These are phyloP conservation scores for Phytophthora aleatoria DNA, from an alignment of 352 stramenopile genomes.

Conservation along the genomic window DNA sequence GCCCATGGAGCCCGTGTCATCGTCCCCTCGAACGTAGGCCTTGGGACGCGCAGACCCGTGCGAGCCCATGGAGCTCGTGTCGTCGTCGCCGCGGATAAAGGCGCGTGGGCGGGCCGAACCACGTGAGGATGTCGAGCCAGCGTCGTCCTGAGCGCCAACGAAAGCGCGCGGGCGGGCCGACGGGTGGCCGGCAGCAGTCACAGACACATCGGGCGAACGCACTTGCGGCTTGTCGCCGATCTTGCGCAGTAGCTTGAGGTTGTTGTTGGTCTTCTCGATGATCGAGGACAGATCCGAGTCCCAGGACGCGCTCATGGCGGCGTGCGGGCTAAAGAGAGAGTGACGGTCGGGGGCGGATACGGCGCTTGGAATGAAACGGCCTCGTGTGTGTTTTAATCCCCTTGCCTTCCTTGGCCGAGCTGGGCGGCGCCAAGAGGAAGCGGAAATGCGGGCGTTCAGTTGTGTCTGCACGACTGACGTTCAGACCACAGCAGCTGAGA, in stretches of 20 bases:
- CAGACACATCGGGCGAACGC: constrained; percentile 45
- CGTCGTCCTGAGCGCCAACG: constrained; percentile 38
- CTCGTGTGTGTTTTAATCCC: constrained; percentile 2
- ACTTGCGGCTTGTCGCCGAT: constrained; percentile 78
- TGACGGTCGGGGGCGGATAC: constrained; percentile 4
- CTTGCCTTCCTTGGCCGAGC: constrained; percentile 1
- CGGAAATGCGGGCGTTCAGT: constrained; percentile 25
- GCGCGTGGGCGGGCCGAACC: constrained; percentile 30
- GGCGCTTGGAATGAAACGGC: constrained; percentile 16
- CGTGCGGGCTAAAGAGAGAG: constrained; percentile 3
- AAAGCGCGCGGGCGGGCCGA: constrained; percentile 29
- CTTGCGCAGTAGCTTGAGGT: constrained; percentile 81
- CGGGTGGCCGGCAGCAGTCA: constrained; percentile 22
- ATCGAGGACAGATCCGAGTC: constrained; percentile 85
- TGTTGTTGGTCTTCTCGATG: constrained; percentile 90
- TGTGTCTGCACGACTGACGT: constrained; percentile 14
- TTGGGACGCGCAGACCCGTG: constrained; percentile 25
- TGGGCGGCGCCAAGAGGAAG: constrained; percentile 4
- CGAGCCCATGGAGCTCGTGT: constrained; percentile 37
- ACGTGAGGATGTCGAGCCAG: constrained; percentile 30
- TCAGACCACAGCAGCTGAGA: constrained; percentile 3
- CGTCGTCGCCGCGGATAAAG: constrained; percentile 39
- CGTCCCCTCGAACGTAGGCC: constrained; percentile 29
- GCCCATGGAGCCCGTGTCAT: constrained; percentile 36
- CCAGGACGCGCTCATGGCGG: constrained; percentile 76